phyloP scores from a whole-genome alignment of 75 land plant species.

The Sequoiadendron giganteum region DNA sequence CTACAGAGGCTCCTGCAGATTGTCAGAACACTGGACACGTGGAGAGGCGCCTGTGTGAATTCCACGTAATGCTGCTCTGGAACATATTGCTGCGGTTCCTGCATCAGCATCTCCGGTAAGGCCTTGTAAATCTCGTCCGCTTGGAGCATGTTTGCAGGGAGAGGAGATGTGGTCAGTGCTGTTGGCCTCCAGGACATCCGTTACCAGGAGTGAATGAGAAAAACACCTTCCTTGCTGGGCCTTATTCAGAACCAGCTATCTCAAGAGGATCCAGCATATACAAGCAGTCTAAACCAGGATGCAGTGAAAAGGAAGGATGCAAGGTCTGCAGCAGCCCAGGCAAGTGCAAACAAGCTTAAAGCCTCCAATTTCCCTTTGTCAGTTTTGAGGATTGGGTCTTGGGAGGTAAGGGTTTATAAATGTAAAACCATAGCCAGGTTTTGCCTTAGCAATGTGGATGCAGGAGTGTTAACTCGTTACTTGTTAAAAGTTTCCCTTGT shows the following conservation, averaged over 20 bases:
- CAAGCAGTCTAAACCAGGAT: slow-evolving; percentile 5
- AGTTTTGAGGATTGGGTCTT: slow-evolving; percentile 67
- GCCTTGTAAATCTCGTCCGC: too few species aligned
- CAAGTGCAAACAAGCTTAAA: slow-evolving; percentile 65
- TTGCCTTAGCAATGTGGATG: neutral
- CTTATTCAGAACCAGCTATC: slow-evolving; percentile 64
- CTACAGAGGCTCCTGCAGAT: too few species aligned
- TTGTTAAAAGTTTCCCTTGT: neutral
- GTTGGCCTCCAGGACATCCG: too few species aligned
- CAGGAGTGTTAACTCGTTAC: neutral
- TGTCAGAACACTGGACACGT: too few species aligned
- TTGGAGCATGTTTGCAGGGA: too few species aligned
- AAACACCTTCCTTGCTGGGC: slow-evolving; percentile 85
- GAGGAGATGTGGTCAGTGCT: too few species aligned
- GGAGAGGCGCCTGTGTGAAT: too few species aligned
- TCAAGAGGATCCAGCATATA: slow-evolving; percentile 14
- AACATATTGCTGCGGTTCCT: too few species aligned
- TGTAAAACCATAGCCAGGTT: neutral
- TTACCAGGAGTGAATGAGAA: too few species aligned
- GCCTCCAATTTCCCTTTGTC: slow-evolving; percentile 89
- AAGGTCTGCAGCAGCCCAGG: neutral
- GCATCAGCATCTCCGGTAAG: too few species aligned
- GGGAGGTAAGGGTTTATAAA: slow-evolving; percentile 63
- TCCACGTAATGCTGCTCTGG: too few species aligned
- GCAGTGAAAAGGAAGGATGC: slow-evolving; percentile 21